A percentile compares a stretch with the other conserved stretches of the same genome.
Evolutionary conservation across 2,329 filamentous ascomycete genomes (phyloP).

Genomic region (Colletotrichum endophyticum): DNA sequence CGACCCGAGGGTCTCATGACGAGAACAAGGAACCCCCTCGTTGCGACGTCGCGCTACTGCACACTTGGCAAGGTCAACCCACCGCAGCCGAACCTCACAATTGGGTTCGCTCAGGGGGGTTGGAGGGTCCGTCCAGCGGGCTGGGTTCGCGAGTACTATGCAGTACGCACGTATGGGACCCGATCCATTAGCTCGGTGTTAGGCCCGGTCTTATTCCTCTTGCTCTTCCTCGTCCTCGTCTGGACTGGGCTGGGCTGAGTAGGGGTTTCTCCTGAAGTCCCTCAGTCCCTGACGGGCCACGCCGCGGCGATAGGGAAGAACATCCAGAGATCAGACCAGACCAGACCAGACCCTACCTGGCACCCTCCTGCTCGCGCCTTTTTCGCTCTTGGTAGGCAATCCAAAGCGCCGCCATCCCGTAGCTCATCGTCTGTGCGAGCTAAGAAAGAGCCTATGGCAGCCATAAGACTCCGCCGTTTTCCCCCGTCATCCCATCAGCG

Average conservation of each 20-base stretch:
- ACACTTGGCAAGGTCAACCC: conserved; percentile 6
- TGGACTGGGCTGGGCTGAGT: neutral
- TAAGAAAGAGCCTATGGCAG: neutral
- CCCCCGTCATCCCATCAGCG: conserved; percentile 2
- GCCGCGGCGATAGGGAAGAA: neutral
- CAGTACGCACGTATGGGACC: conserved; percentile 4
- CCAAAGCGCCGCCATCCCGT: neutral
- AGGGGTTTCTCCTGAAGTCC: neutral
- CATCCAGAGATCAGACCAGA: neutral
- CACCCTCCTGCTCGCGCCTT: neutral
- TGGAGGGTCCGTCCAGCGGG: neutral
- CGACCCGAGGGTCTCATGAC: conserved; percentile 1
- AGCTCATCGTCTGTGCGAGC: conserved; percentile 1
- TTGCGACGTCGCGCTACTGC: conserved; percentile 6
- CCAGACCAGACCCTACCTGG: neutral
- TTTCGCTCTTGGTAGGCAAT: neutral
- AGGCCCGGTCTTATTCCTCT: neutral
- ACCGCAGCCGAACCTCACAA: conserved; percentile 8
- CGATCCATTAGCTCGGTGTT: conserved; percentile 5
- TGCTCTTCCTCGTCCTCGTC: neutral
- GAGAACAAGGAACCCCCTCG: conserved; percentile 12
- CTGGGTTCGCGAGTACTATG: conserved; percentile 5
- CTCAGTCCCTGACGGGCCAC: neutral
- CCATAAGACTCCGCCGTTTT: conserved; percentile 10
- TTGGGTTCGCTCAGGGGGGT: conserved; percentile 1